Conservation (phyloP, 2,329 filamentous ascomycete species). For the Epichloe sp. region DNA sequence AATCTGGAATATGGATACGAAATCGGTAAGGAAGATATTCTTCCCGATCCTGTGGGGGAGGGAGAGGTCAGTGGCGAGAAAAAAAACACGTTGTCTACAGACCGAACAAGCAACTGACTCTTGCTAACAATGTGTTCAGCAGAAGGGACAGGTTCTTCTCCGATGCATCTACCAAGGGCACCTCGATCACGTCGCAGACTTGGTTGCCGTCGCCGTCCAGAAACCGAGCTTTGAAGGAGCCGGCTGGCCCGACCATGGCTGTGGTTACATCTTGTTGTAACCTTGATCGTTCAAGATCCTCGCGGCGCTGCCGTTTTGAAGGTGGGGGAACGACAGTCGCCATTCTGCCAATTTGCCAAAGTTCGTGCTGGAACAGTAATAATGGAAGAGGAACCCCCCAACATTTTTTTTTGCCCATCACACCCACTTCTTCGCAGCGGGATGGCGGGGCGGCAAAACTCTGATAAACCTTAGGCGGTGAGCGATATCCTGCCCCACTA, state of each 20-base stretch:
- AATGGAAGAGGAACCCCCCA: background rate
- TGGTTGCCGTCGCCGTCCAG: slow-evolving; percentile 66
- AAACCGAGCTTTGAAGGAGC: slow-evolving; percentile 77
- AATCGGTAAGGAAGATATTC: slow-evolving; percentile 50
- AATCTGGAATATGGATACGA: slow-evolving; percentile 43
- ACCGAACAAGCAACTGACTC: slow-evolving; percentile 30
- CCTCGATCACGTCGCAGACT: slow-evolving; percentile 54
- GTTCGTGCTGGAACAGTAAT: background rate
- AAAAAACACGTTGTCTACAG: background rate
- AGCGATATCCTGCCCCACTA: slow-evolving; percentile 2
- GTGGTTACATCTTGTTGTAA: slow-evolving; percentile 63
- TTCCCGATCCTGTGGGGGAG: slow-evolving; percentile 31
- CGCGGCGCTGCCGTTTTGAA: slow-evolving; percentile 75
- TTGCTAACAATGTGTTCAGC: slow-evolving; percentile 70
- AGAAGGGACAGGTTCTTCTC: slow-evolving; percentile 83
- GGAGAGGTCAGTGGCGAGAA: background rate
- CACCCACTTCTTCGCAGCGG: background rate
- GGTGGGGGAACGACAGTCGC: slow-evolving; percentile 74
- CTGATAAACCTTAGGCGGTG: slow-evolving; percentile 17
- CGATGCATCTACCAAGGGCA: slow-evolving; percentile 71
- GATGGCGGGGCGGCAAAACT: slow-evolving; percentile 10
- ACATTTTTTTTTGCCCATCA: background rate
- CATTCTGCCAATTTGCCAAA: slow-evolving; percentile 36
- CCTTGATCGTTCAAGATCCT: slow-evolving; percentile 55
- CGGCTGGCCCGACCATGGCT: slow-evolving; percentile 53